Base-by-base conservation (phyloP, 2,329 filamentous ascomycete genomes). In the Stagonosporopsis tanaceti region DNA sequence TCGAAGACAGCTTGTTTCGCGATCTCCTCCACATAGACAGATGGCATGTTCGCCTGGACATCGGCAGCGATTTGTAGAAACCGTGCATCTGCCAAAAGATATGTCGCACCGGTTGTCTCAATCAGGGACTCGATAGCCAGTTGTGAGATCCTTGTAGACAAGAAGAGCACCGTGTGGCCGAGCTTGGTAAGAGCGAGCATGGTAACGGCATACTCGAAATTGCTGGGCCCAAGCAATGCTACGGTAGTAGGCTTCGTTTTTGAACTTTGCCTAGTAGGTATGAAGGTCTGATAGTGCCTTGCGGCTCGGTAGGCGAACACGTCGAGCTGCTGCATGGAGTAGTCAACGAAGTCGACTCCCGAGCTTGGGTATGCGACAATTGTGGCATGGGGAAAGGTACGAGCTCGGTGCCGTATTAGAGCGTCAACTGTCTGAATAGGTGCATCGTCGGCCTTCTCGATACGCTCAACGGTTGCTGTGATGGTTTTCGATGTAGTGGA, bases 101-200 rank as follows among this genome's bases (percentile, higher is more conserved):
- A 65, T 27, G 51, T 61, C 11, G 66, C 61, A 6, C 64, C 67
- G 8, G 69, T 72, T 0, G 62, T 68, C 24, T 58, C 47, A 11
- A 71, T 72, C 3, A 86, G 68, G 14, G 78, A 79, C 11, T 79
- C 72, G 57, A 84, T 82, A 2, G 85, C 84, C 50, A 80, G 74
- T 3, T 78, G 75, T 0, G 84, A 79, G 6, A 87, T 77, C 3
- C 85, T 74, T 1, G 82, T 85, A 0, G 84, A 86, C 1, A 87
- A 75, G 41, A 86, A 81, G 2, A 87, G 69, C 1, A 82, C 77
- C 0, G 83, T 81, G 71, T 84, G 83, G 7, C 85, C 85, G 4
- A 87, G 75, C 54, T 84, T 82, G 22, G 79, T 80, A 30, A 88
- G 68, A 0, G 84, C 85, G 35, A 87, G 79, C 54, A 84, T 77